A percentile compares a stretch with the other conserved stretches of the same genome.
Evolutionary conservation across 2,329 filamentous ascomycete species (phyloP).

Genomic region (Aspergillus sp.): DNA sequence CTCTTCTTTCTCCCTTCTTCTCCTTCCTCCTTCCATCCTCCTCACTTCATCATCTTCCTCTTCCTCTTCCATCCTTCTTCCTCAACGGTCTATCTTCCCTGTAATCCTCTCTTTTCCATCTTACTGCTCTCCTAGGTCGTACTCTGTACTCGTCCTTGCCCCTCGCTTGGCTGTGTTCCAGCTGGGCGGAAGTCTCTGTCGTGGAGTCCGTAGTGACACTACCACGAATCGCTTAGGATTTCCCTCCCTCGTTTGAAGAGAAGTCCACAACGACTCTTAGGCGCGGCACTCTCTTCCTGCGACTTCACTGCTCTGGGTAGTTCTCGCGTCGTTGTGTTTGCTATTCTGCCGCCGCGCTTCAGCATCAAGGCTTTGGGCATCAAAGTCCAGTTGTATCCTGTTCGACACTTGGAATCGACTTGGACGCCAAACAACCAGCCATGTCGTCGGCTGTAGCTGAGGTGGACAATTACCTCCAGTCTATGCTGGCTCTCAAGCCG

Average conservation of each 20-base stretch:
- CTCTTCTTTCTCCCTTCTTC: slow-evolving; percentile 5
- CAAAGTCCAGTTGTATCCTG: neutral
- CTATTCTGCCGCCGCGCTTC: slow-evolving; percentile 7
- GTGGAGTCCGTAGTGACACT: slow-evolving; percentile 32
- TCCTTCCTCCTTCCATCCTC: slow-evolving; percentile 4
- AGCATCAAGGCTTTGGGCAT: neutral
- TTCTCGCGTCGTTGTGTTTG: slow-evolving; percentile 10
- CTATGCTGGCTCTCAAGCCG: slow-evolving; percentile 82
- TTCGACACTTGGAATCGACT: slow-evolving; percentile 3
- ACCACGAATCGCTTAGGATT: slow-evolving; percentile 19
- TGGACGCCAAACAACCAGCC: slow-evolving; percentile 18
- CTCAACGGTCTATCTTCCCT: slow-evolving; percentile 10
- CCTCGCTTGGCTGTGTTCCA: slow-evolving; percentile 30
- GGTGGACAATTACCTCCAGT: slow-evolving; percentile 80
- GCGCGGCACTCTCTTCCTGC: neutral
- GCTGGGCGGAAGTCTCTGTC: slow-evolving; percentile 28
- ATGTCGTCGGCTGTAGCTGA: slow-evolving; percentile 84
- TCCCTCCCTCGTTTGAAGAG: slow-evolving; percentile 8
- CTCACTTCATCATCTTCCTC: slow-evolving; percentile 4
- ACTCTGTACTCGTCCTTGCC: slow-evolving; percentile 30
- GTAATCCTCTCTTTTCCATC: slow-evolving; percentile 16
- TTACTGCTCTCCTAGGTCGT: slow-evolving; percentile 18
- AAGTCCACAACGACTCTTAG: neutral
- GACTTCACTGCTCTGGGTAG: slow-evolving; percentile 12
- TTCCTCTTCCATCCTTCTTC: slow-evolving; percentile 4